Evolutionary conservation across 148 eudicot genomes (phyloP), one percentile per base, ranked within the genome.

Genomic region (Rhododendron williamsianum): DNA sequence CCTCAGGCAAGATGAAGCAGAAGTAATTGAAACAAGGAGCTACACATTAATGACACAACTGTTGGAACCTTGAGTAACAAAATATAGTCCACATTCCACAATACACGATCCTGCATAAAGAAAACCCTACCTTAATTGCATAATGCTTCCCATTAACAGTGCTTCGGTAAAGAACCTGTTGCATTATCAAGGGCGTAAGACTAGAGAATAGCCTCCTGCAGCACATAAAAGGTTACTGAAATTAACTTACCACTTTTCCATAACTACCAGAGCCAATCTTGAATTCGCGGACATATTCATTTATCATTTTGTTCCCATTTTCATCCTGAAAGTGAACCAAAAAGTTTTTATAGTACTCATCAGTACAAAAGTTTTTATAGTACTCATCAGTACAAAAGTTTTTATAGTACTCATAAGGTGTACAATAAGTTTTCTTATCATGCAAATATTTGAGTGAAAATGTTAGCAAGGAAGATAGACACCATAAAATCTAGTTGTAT

Each of bases 201-300:
- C 45, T 74, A 86, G 67, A 85, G 48, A 58, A 78, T 67, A 30
- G 41, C n/a, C 80, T 35, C 85, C 80, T 72, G 48, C 56, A 87
- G 23, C 69, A 58, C 78, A 77, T 52, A 67, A 60, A 72, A 69
- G 60, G n/a, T 45, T 5, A 4, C 4, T 15, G 25, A 60, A 27
- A 30, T 65, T 38, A 16, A 79, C 67, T 91, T 80, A 96, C 98
- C 98, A 97, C 98, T 95, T 95, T 97, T 0, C 94, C 99, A 84
- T 95, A 96, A 88, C 96, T 93, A 76, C 99, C 99, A 82, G 95
- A 86, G n/a, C 97, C 99, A 86, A 96, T 96, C 91, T 93, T 96
- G 85, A 74, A 84, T 89, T 91, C 95, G 5, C 94, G 95, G 49
- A 95, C 90, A 86, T 96, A 96, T 86, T 96, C 95, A 85, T 96